A percentile compares a stretch with the other conserved stretches of the same genome.
These are phyloP conservation scores for Syncephalis plumigaleata DNA, from an alignment of 371 early-diverging fungal species.

Conservation along the genomic window DNA sequence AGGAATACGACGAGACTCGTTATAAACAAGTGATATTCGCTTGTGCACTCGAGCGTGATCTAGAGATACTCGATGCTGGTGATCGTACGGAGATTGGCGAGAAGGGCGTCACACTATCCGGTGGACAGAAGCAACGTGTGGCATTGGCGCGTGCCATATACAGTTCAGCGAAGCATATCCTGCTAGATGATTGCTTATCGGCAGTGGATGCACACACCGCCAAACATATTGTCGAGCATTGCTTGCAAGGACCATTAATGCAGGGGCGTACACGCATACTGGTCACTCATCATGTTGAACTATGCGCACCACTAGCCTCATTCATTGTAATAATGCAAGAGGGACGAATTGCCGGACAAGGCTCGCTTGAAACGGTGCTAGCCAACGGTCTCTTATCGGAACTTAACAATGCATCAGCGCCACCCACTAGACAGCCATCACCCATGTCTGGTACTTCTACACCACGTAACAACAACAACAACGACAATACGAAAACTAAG, in stretches of 20 bases:
- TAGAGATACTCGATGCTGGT: slow-evolving; percentile 62
- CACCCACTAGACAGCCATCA: not conserved
- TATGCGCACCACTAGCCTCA: slow-evolving; percentile 46
- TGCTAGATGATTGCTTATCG: slow-evolving; percentile 71
- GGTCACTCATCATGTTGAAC: slow-evolving; percentile 74
- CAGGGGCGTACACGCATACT: slow-evolving; percentile 58
- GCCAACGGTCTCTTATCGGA: slow-evolving; percentile 15
- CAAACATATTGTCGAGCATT: slow-evolving; percentile 51
- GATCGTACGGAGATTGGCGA: slow-evolving; percentile 90
- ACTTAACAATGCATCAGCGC: too few relatives aligned
- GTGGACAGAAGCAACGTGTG: slow-evolving; percentile 67
- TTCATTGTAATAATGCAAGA: slow-evolving; percentile 49
- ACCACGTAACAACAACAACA: slow-evolving; percentile 10
- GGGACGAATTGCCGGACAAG: slow-evolving; percentile 21
- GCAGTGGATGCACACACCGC: slow-evolving; percentile 82
- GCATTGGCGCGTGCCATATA: slow-evolving; percentile 73
- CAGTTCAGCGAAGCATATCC: slow-evolving; percentile 44
- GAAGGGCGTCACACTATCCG: slow-evolving; percentile 55
- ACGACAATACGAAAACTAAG: slow-evolving; percentile 22
- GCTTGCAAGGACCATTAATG: slow-evolving; percentile 54
- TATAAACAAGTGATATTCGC: slow-evolving; percentile 43
- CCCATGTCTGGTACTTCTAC: slow-evolving; percentile 10
- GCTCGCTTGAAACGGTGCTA: slow-evolving; percentile 43
- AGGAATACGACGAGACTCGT: slow-evolving; percentile 33
- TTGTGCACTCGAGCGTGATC: slow-evolving; percentile 52